Percentiles rank a stretch among this genome's conserved stretches.
These are phyloP conservation scores for Elaeagnus macrophylla DNA, from an alignment of 306 rosid genomes.

Conservation along the genomic window DNA sequence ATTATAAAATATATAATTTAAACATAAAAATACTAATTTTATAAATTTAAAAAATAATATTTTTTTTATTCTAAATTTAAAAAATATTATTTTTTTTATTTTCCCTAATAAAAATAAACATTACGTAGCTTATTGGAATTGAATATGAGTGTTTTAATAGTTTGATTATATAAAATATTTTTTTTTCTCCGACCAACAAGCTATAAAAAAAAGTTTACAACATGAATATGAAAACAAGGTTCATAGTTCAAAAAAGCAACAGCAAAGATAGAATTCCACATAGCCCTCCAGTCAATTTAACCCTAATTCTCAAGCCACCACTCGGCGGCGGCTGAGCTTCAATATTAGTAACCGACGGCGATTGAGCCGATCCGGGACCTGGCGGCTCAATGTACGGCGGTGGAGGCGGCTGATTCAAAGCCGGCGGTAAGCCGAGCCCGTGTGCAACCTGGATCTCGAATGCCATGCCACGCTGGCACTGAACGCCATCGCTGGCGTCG, in stretches of 20 bases:
- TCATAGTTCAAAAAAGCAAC: background rate
- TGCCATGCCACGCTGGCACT: constrained; percentile 66
- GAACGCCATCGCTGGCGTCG: constrained; percentile 41
- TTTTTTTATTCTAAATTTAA: too few relatives aligned
- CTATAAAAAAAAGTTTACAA: too few relatives aligned
- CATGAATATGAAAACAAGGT: too few relatives aligned
- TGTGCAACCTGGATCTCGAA: constrained; percentile 51
- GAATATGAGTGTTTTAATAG: too few relatives aligned
- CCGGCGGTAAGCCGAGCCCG: constrained; percentile 78
- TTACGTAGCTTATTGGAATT: too few relatives aligned
- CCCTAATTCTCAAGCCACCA: constrained; percentile 19
- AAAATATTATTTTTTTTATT: too few relatives aligned
- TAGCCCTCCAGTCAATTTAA: constrained; percentile 18
- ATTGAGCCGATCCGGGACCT: constrained; percentile 25
- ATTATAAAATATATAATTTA: too few relatives aligned
- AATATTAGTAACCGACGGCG: constrained; percentile 29
- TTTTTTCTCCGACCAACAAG: too few relatives aligned
- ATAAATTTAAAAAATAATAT: too few relatives aligned
- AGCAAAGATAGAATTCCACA: constrained; percentile 8
- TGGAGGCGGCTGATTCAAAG: constrained; percentile 80
- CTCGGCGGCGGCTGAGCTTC: constrained; percentile 14
- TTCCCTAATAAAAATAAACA: too few relatives aligned
- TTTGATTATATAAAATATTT: too few relatives aligned
- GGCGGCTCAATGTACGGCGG: constrained; percentile 69
- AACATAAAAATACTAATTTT: too few relatives aligned